Evolutionary conservation across 1,284 basidiomycete species (phyloP).

Genomic region (Ustilago curta): DNA sequence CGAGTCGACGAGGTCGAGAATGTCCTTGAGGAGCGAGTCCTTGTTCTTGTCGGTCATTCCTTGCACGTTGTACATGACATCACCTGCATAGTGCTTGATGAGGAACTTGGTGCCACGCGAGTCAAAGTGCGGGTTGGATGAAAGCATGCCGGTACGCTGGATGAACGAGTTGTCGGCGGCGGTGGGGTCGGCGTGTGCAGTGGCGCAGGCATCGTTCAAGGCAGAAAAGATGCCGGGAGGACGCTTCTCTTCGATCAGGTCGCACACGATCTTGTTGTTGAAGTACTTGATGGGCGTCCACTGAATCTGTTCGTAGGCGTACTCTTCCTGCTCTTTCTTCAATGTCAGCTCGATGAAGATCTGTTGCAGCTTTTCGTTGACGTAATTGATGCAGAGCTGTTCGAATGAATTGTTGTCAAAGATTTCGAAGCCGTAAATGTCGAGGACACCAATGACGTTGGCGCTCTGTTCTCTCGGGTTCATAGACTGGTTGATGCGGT

Average conservation of each 20-base stretch:
- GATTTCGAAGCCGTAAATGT: constrained; percentile 93
- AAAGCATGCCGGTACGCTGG: constrained; percentile 80
- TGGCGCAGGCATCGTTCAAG: constrained; percentile 97
- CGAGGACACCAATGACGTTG: constrained; percentile 95
- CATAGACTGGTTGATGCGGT: constrained; percentile 95
- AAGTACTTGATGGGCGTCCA: constrained; percentile 91
- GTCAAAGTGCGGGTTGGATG: constrained; percentile 78
- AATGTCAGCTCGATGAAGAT: constrained; percentile 98
- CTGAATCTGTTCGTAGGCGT: constrained; percentile 96
- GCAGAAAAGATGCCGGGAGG: constrained; percentile 98
- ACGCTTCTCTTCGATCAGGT: constrained; percentile 93
- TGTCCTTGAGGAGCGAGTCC: constrained; percentile 93
- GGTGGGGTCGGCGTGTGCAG: constrained; percentile 94
- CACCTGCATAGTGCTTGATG: constrained; percentile 87
- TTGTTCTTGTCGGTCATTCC: constrained; percentile 99
- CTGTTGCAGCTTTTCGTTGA: constrained; percentile 98
- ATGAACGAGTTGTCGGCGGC: constrained; percentile 98
- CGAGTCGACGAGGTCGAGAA: constrained; percentile 86
- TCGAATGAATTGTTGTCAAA: constrained; percentile 99
- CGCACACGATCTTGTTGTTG: constrained; percentile 83
- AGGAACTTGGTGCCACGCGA: constrained; percentile 71
- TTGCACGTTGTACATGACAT: constrained; percentile 95
- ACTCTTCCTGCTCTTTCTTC: constrained; percentile 99
- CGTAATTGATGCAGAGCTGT: constrained; percentile 99
- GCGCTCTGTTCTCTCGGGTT: constrained; percentile 78